phyloP scores from a whole-genome alignment of 768 basidiomycete species.

The Omphalotus guepiniiformis region DNA sequence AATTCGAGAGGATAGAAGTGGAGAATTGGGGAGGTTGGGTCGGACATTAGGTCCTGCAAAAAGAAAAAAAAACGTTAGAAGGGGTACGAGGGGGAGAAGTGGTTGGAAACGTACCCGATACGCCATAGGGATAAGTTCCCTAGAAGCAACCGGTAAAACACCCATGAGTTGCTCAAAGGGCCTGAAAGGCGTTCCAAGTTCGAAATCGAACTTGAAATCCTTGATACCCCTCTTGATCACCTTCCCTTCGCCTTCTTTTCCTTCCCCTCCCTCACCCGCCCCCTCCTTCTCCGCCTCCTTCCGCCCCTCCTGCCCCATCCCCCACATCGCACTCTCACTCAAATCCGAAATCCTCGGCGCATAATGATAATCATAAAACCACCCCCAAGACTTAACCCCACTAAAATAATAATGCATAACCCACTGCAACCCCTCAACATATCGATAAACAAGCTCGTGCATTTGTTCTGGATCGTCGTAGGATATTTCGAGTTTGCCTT shows the following conservation, averaged over 20 bases:
- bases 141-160: constrained; percentile 88
- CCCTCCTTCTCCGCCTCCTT: too few species aligned
- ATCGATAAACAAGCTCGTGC: constrained; percentile 68
- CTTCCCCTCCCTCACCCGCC: too few species aligned
- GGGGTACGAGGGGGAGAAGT: background rate
- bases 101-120: constrained; percentile 56
- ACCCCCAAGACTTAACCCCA: constrained; percentile 96
- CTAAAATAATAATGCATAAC: constrained; percentile 99
- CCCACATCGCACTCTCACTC: constrained; percentile 14
- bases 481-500: constrained; percentile 84
- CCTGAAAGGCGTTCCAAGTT: constrained; percentile 83
- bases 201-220: constrained; percentile 80
- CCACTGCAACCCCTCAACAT: constrained; percentile 96
- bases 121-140: constrained; percentile 80
- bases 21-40: constrained; percentile 77
- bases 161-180: constrained; percentile 99
- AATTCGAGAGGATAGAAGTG: constrained; percentile 95
- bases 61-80: background rate
- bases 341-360: constrained; percentile 93
- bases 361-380: constrained; percentile 99
- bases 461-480: constrained; percentile 67
- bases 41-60: constrained; percentile 82
- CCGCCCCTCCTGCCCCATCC: too few species aligned
- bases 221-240: constrained; percentile 43
- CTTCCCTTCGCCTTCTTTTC: background rate